phyloP scores from a whole-genome alignment of 805 yeast genomes.

The Pichia cabralensis region DNA sequence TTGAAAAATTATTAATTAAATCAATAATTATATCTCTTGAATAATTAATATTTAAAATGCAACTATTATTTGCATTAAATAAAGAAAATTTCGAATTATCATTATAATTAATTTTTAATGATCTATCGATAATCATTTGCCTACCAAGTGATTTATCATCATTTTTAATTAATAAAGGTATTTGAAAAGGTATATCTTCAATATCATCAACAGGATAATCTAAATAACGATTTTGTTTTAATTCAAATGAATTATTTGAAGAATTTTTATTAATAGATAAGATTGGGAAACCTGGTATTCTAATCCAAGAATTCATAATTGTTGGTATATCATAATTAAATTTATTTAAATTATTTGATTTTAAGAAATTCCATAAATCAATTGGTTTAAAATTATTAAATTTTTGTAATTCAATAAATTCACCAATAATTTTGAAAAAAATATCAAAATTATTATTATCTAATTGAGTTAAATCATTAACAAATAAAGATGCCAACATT shows the following conservation, averaged over 20 bases:
- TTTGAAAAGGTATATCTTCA: conserved; percentile 52
- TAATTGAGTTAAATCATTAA: conserved; percentile 19
- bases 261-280: conserved; percentile 35
- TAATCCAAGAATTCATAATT: conserved; percentile 51
- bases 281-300: conserved; percentile 56
- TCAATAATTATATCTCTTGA: conserved; percentile 18
- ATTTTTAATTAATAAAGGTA: conserved; percentile 43
- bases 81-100: conserved; percentile 22
- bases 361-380: conserved; percentile 42
- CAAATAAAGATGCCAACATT: conserved; percentile 38
- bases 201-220: conserved; percentile 20
- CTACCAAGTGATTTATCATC: conserved; percentile 28
- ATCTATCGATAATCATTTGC: conserved; percentile 36
- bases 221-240: conserved; percentile 34
- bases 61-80: conserved; percentile 35
- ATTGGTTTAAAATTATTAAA: conserved; percentile 35
- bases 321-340: conserved; percentile 34
- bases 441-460: conserved; percentile 23
- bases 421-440: conserved; percentile 27
- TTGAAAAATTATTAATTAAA: conserved; percentile 18
- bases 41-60: conserved; percentile 42
- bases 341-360: conserved; percentile 17
- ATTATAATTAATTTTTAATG: conserved; percentile 14
- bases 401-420: conserved; percentile 28
- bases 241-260: conserved; percentile 25